Base-by-base conservation (phyloP, 2,329 filamentous ascomycete species). In the Clarireedia paspali region DNA sequence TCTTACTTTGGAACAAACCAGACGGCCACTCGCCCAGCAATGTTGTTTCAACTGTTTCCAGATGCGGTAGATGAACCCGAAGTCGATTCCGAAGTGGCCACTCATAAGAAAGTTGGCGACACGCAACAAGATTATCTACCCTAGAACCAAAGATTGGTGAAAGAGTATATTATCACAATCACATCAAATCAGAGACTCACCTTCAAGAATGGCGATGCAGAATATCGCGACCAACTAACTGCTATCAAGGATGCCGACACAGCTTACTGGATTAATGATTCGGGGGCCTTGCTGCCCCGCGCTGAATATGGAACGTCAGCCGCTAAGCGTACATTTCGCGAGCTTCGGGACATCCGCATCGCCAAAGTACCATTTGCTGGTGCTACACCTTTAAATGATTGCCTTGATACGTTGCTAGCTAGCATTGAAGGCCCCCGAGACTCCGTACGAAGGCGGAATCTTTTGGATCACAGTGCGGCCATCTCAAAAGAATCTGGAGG, bases 361-460 rank as follows among this genome's bases (percentile, higher is more conserved):
- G 60, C 58, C n/a, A 59, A 56, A 24, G 55, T 63, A 2, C 62
- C 62, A 14, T 66, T 66, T 48, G 51, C 65, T 47, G 64, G 60
- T 26, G 61, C 64, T 7, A 47, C 47, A 0, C 58, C 64, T 9
- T 34, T 65, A 1, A 53, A 50, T 0, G 61, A 67, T 53, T 53
- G 51, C 3, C 53, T 67, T 0, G 56, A 62, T 30, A 59, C 45
- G n/a, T 50, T 65, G 6, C 38, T 68, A 3, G 64, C 64, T 5
- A 63, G 61, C 47, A 64, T 67, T 36, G 61, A 66, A 55, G 64
- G 64, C 0, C 63, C 62, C 4, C 63, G 66, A 63, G 7, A 67
- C 65, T 1, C 64, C 62, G 0, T 67, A 66, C 15, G 60, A 62
- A 50, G 57, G 60, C 0, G 60, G 63, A 1, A 51, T 62, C 9